Conservation (phyloP, 192 early-diverging fungal species). For the Rhizoclosmatium sp. region DNA sequence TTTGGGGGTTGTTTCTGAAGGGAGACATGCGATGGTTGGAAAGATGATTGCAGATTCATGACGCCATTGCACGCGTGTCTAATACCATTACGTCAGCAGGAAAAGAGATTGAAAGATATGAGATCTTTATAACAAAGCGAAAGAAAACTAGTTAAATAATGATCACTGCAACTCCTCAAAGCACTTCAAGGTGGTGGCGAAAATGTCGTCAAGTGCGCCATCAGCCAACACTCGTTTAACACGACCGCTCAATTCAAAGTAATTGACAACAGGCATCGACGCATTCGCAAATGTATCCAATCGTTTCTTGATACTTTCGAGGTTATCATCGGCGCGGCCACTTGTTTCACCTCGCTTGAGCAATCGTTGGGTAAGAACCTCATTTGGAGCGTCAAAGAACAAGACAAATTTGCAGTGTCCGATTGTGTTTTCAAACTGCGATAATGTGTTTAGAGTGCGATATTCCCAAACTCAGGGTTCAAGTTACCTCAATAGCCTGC, state of each 20-base stretch:
- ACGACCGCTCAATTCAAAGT: slow-evolving; percentile 38
- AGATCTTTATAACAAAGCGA: too few species aligned
- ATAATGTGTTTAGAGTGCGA: not conserved
- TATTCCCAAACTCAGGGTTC: not conserved
- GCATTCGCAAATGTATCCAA: slow-evolving; percentile 52
- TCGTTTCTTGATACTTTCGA: slow-evolving; percentile 63
- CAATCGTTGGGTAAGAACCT: slow-evolving; percentile 55
- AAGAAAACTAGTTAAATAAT: not conserved
- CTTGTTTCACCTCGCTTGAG: slow-evolving; percentile 67
- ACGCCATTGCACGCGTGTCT: too few species aligned
- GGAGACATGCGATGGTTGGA: too few species aligned
- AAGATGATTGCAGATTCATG: too few species aligned
- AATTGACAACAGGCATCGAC: slow-evolving; percentile 53
- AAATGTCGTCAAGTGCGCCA: slow-evolving; percentile 40
- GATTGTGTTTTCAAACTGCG: slow-evolving; percentile 51
- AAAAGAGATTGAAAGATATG: too few species aligned
- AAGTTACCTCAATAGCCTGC: slow-evolving; percentile 55
- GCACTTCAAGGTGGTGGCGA: slow-evolving; percentile 34
- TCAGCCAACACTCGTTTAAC: slow-evolving; percentile 37
- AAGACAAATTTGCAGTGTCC: slow-evolving; percentile 55
- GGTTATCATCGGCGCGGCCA: slow-evolving; percentile 66
- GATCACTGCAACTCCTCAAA: slow-evolving; percentile 29
- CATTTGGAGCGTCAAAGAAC: slow-evolving; percentile 60
- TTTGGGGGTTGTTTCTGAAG: not conserved
- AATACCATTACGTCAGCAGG: too few species aligned